Percentiles rank a stretch among this genome's conserved stretches.
phyloP scores from a whole-genome alignment of 768 basidiomycete species.

The Fistulinella prunicolor region DNA sequence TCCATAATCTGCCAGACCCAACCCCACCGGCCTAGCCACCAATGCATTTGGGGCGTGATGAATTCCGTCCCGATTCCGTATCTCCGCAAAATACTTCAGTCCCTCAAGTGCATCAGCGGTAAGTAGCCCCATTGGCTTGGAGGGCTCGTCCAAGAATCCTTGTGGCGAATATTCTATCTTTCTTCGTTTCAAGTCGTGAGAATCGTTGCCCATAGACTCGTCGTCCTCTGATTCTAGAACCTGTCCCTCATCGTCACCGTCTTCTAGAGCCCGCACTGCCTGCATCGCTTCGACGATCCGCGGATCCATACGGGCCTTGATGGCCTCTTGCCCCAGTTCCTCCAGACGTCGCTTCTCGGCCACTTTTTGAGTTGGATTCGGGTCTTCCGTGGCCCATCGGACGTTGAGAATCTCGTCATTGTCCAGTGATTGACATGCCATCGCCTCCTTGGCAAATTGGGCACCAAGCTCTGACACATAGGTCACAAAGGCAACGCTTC shows the following conservation, averaged over 20 bases:
- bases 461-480: conserved; percentile 83
- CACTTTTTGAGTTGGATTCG: conserved; percentile 88
- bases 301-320: conserved; percentile 81
- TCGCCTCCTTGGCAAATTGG: conserved; percentile 97
- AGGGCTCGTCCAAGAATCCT: conserved; percentile 30
- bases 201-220: conserved; percentile 36
- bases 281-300: conserved; percentile 87
- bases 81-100: conserved; percentile 86
- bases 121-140: conserved; percentile 57
- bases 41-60: conserved; percentile 18
- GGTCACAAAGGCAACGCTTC: conserved; percentile 96
- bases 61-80: conserved; percentile 63
- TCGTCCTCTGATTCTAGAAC: conserved; percentile 33
- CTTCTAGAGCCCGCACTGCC: conserved; percentile 83
- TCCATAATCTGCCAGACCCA: conserved; percentile 74
- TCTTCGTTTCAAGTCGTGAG: conserved; percentile 37
- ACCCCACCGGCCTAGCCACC: conserved; percentile 36
- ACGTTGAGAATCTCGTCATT: conserved; percentile 98
- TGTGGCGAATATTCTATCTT: conserved; percentile 28
- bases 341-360: conserved; percentile 82
- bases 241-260: conserved; percentile 50
- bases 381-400: conserved; percentile 98
- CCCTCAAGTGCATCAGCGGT: conserved; percentile 86
- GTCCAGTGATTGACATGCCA: conserved; percentile 98
- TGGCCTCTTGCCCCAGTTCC: conserved; percentile 82